These are phyloP conservation scores for Mucor racemosus DNA, from an alignment of 371 early-diverging fungal genomes.

Conservation along the genomic window DNA sequence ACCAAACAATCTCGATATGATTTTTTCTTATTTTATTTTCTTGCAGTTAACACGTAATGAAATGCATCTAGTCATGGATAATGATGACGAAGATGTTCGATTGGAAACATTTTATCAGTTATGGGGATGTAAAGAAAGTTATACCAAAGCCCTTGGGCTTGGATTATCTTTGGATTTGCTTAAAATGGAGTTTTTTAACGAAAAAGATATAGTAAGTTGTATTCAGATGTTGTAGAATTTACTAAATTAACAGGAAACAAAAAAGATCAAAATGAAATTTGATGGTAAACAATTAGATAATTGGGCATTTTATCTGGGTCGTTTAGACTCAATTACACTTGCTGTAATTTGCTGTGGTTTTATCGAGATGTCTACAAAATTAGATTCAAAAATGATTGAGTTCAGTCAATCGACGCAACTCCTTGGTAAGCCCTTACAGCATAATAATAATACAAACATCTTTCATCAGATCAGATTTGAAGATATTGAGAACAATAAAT, in stretches of 20 bases:
- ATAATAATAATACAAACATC: background rate
- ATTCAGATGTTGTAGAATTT: background rate
- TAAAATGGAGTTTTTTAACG: constrained; percentile 42
- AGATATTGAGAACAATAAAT: constrained; percentile 20
- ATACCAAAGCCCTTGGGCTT: constrained; percentile 64
- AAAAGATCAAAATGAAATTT: constrained; percentile 18
- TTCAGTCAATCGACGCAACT: constrained; percentile 2
- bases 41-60: constrained; percentile 44
- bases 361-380: background rate
- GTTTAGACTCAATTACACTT: constrained; percentile 29
- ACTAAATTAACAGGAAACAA: background rate
- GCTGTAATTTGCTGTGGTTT: constrained; percentile 29
- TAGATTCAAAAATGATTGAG: background rate
- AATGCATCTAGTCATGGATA: constrained; percentile 24
- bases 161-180: constrained; percentile 56
- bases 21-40: background rate
- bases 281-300: constrained; percentile 13
- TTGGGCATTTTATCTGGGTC: constrained; percentile 31
- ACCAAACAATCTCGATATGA: background rate
- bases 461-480: constrained; percentile 17
- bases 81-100: constrained; percentile 16
- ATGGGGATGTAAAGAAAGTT: constrained; percentile 71
- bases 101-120: constrained; percentile 53
- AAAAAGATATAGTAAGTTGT: constrained; percentile 13
- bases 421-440: constrained; percentile 18